phyloP scores from a whole-genome alignment of 805 yeast genomes.

The Jamesozyma lodderae region DNA sequence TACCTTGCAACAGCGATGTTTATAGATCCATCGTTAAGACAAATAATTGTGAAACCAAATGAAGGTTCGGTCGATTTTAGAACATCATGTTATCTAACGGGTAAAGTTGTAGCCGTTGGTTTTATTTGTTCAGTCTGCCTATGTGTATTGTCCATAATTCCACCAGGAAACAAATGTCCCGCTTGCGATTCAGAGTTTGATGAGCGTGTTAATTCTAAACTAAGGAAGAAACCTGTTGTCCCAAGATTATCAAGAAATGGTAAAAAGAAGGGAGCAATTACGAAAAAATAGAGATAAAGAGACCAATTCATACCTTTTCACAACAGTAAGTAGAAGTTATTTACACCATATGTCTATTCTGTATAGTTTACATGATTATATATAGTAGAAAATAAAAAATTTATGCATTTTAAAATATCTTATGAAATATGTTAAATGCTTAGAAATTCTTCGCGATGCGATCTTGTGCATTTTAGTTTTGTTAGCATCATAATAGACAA shows the following conservation, averaged over 20 bases:
- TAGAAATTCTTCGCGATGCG: no score
- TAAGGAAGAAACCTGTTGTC: slow-evolving; percentile 37
- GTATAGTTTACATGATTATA: no score
- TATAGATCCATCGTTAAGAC: slow-evolving; percentile 75
- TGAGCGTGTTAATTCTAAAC: slow-evolving; percentile 44
- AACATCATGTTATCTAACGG: slow-evolving; percentile 88
- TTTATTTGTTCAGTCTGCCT: slow-evolving; percentile 92
- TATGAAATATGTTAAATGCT: no score
- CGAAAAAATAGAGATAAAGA: slow-evolving; percentile 2
- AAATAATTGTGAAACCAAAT: slow-evolving; percentile 71
- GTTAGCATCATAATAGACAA: no score
- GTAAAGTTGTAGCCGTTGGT: slow-evolving; percentile 86
- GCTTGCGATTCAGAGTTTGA: slow-evolving; percentile 80
- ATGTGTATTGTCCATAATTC: slow-evolving; percentile 63
- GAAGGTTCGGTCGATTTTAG: slow-evolving; percentile 82
- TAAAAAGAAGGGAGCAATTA: slow-evolving; percentile 7
- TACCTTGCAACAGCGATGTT: slow-evolving; percentile 74
- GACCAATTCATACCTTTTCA: background rate
- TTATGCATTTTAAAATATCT: no score
- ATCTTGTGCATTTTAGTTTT: no score
- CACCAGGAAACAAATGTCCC: slow-evolving; percentile 64
- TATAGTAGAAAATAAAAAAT: no score
- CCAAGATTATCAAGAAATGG: slow-evolving; percentile 9
- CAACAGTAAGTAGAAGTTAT: no score
- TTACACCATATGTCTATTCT: no score